phyloP scores from a whole-genome alignment of 2,329 filamentous ascomycete species.

The Clonostachys byssicola region DNA sequence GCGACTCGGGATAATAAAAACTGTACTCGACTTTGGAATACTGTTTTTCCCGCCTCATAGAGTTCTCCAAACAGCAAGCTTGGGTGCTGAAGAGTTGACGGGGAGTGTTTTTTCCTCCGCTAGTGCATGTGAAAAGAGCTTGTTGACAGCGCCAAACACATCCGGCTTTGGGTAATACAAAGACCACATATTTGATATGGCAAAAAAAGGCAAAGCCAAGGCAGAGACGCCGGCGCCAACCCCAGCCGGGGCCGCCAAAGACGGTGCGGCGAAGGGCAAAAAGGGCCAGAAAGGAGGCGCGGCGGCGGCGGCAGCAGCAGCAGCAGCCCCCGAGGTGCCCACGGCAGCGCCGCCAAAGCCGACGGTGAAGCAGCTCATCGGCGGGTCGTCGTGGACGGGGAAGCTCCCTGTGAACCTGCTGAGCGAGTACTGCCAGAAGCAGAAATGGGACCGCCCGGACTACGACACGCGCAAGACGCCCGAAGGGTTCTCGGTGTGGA shows the following conservation, averaged over 20 bases:
- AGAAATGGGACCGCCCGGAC: slow-evolving; percentile 91
- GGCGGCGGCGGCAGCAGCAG: slow-evolving; percentile 4
- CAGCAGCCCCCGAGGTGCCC: slow-evolving; percentile 20
- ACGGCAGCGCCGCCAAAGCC: slow-evolving; percentile 48
- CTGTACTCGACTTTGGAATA: no score
- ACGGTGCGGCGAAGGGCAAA: slow-evolving; percentile 40
- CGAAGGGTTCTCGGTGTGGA: slow-evolving; percentile 74
- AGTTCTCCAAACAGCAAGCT: no score
- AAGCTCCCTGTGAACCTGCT: slow-evolving; percentile 93
- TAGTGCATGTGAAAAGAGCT: no score
- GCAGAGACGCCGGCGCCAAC: slow-evolving; percentile 28
- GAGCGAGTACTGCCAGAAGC: slow-evolving; percentile 91
- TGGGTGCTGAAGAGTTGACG: no score
- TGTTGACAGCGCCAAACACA: no score
- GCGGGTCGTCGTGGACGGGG: slow-evolving; percentile 93
- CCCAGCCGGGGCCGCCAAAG: slow-evolving; percentile 35
- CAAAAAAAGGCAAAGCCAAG: slow-evolving; percentile 51
- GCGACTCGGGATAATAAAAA: no score
- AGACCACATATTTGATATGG: slow-evolving; percentile 24
- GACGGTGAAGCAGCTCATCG: slow-evolving; percentile 77
- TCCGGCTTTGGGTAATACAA: no score
- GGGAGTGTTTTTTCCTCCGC: no score
- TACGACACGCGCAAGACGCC: slow-evolving; percentile 76
- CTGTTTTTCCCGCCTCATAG: no score
- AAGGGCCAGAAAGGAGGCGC: slow-evolving; percentile 22